phyloP scores from a whole-genome alignment of 108 stramenopile genomes.

The Pseudonitzschia pungens region DNA sequence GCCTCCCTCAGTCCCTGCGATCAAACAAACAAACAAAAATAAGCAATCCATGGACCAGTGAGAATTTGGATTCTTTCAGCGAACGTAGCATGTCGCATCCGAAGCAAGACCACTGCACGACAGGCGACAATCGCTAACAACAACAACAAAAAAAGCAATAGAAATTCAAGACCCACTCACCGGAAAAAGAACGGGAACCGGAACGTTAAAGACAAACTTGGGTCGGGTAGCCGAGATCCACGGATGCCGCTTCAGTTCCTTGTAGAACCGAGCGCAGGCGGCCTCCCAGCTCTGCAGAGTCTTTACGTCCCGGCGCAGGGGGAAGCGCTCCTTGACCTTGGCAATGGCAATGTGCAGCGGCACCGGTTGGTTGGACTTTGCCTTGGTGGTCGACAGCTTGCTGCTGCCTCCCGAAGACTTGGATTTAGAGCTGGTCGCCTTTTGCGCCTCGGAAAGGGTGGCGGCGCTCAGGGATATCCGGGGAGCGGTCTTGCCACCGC shows the following conservation, averaged over 20 bases:
- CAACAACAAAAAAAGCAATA: background rate
- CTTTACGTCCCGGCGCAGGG: constrained; percentile 66
- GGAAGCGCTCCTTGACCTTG: constrained; percentile 74
- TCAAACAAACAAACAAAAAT: background rate
- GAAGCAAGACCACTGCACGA: background rate
- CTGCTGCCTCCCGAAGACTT: background rate
- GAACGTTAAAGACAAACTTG: constrained; percentile 84
- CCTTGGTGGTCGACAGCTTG: constrained; percentile 21
- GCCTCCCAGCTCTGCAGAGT: constrained; percentile 72
- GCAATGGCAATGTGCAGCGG: constrained; percentile 87
- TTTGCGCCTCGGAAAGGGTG: constrained; percentile 18
- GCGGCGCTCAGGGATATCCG: constrained; percentile 41
- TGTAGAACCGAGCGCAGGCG: constrained; percentile 65
- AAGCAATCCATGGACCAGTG: background rate
- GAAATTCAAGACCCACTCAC: constrained; percentile 15
- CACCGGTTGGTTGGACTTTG: constrained; percentile 63
- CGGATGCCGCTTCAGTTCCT: constrained; percentile 74
- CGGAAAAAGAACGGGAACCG: constrained; percentile 78
- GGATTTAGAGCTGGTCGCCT: constrained; percentile 19
- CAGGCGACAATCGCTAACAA: background rate
- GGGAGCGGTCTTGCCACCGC: constrained; percentile 22
- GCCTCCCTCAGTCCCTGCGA: constrained; percentile 54
- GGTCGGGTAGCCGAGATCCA: constrained; percentile 68
- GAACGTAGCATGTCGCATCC: background rate
- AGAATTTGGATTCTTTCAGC: background rate